Conservation (phyloP, 2,329 filamentous ascomycete genomes). For the Calonectria crousiana region DNA sequence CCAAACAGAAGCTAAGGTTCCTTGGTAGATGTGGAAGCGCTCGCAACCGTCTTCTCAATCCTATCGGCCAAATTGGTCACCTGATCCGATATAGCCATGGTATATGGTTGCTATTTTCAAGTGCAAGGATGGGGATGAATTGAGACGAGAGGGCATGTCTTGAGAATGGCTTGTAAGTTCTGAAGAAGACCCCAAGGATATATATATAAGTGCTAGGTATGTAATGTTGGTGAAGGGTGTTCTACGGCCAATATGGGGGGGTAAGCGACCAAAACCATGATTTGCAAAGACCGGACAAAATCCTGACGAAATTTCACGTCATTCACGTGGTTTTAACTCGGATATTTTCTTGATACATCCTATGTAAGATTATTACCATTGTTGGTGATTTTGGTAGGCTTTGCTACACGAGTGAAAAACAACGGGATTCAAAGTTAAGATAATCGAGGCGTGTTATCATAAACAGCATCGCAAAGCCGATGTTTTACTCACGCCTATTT, state of each 20-base stretch:
- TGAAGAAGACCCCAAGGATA: background rate
- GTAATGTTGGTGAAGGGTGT: background rate
- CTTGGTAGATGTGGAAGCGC: background rate
- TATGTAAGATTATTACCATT: background rate
- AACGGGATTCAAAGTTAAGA: background rate
- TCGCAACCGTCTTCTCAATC: conserved; percentile 16
- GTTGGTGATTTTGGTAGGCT: background rate
- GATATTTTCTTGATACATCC: background rate
- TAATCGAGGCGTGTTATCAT: background rate
- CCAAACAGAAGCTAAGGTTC: conserved; percentile 48
- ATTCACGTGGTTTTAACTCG: background rate
- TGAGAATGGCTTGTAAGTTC: background rate
- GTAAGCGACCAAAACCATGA: background rate
- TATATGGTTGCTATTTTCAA: background rate
- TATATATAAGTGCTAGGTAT: background rate
- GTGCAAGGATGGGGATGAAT: background rate
- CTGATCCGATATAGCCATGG: background rate
- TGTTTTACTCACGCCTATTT: background rate
- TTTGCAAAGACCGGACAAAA: background rate
- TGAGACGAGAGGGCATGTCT: too few species aligned
- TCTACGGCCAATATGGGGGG: background rate
- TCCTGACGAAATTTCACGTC: background rate
- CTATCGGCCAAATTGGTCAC: conserved; percentile 15
- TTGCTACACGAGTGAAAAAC: background rate
- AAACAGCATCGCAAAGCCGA: background rate